Evolutionary conservation across 148 eudicot species (phyloP).

Genomic region (Pouteria glomerata): DNA sequence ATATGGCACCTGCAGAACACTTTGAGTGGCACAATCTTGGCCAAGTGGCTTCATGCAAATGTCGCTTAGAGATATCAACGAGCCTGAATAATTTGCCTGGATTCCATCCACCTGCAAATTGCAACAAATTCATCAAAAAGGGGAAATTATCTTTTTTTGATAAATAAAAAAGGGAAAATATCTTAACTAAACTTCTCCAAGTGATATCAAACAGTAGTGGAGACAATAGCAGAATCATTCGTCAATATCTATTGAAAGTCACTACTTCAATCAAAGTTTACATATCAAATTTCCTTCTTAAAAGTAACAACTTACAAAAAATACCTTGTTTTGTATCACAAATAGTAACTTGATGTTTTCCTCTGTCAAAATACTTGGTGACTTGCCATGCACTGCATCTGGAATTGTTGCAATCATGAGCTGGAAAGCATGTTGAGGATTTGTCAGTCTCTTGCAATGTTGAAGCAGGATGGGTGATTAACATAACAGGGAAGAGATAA

Average conservation of each 20-base stretch:
- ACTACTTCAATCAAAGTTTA: background rate
- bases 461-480: background rate
- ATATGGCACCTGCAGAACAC: conserved; percentile 75
- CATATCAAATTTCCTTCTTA: conserved; percentile 4
- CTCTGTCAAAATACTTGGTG: conserved; percentile 76
- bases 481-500: background rate
- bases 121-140: background rate
- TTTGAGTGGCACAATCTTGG: conserved; percentile 96
- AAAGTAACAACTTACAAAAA: conserved; percentile 1
- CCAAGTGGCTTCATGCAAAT: conserved; percentile 98
- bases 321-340: conserved; percentile 87
- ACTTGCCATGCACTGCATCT: conserved; percentile 37
- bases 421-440: conserved; percentile 35
- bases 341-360: conserved; percentile 82
- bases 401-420: conserved; percentile 79
- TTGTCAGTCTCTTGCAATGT: conserved; percentile 4
- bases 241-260: background rate
- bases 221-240: background rate
- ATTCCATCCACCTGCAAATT: conserved; percentile 79
- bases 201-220: background rate
- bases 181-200: background rate
- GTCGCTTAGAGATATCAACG: conserved; percentile 65
- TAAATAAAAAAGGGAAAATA: background rate
- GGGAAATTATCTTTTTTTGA: too few species aligned
- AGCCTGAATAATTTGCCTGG: conserved; percentile 72